Conservation (phyloP, 2,329 filamentous ascomycete species). For the Aspergillus niger region DNA sequence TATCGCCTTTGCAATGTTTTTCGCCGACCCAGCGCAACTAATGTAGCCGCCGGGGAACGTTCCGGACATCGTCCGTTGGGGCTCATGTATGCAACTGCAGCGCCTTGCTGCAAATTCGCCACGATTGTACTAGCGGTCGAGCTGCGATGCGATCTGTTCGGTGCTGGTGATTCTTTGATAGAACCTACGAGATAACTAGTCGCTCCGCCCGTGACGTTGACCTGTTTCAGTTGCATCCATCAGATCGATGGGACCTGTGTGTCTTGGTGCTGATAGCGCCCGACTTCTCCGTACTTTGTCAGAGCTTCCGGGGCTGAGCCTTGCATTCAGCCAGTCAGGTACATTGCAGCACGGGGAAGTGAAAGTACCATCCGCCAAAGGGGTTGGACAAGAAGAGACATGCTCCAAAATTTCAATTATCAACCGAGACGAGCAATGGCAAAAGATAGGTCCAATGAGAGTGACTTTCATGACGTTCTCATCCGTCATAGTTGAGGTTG, state of each 20-base stretch:
- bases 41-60: constrained; percentile 12
- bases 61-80: constrained; percentile 10
- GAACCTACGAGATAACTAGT: background rate
- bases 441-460: constrained; percentile 13
- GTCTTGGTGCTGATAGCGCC: background rate
- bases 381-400: background rate
- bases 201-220: constrained; percentile 5
- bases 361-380: background rate
- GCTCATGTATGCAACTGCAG: constrained; percentile 10
- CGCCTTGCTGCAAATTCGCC: constrained; percentile 12
- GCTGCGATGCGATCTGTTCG: constrained; percentile 6
- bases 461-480: constrained; percentile 17
- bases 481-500: constrained; percentile 15
- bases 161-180: constrained; percentile 5
- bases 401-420: background rate
- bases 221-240: constrained; percentile 7
- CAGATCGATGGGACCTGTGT: background rate
- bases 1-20: background rate
- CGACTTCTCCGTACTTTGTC: background rate
- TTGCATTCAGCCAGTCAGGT: constrained; percentile 1
- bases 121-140: constrained; percentile 11
- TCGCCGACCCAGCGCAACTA: background rate
- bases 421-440: background rate
- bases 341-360: background rate
- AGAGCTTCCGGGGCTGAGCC: background rate